A percentile compares a stretch with the other conserved stretches of the same genome.
Evolutionary conservation across 1,284 basidiomycete genomes (phyloP).

Genomic region (Ganoderma lucidum): DNA sequence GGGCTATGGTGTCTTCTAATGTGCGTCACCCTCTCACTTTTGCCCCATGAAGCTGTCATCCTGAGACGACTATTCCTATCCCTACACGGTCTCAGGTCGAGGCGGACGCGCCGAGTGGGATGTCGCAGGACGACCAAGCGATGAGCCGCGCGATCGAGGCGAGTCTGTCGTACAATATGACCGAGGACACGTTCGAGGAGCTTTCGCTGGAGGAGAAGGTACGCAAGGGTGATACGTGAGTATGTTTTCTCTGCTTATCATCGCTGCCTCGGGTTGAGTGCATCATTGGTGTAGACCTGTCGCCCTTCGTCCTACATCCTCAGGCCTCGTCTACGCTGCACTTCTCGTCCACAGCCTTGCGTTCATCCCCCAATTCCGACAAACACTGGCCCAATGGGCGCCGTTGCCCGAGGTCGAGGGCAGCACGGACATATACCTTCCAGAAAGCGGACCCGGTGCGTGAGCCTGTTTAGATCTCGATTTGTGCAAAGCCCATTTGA

Average conservation of each 20-base stretch:
- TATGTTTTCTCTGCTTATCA: slow-evolving; percentile 16
- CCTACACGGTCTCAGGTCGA: slow-evolving; percentile 36
- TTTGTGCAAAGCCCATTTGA: not conserved
- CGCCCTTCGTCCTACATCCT: slow-evolving; percentile 63
- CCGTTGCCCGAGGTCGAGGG: slow-evolving; percentile 38
- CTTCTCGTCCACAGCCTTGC: slow-evolving; percentile 70
- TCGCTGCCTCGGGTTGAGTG: slow-evolving; percentile 13
- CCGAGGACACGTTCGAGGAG: slow-evolving; percentile 45
- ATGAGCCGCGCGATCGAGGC: slow-evolving; percentile 73
- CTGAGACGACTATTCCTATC: not conserved
- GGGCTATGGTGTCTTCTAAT: slow-evolving; percentile 74
- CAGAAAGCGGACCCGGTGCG: slow-evolving; percentile 46
- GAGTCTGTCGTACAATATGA: slow-evolving; percentile 53
- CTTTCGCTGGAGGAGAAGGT: slow-evolving; percentile 57
- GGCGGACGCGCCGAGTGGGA: slow-evolving; percentile 44
- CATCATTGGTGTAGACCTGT: slow-evolving; percentile 57
- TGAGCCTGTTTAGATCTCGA: slow-evolving; percentile 24
- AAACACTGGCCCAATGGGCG: slow-evolving; percentile 56
- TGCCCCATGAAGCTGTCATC: slow-evolving; percentile 1
- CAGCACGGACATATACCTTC: slow-evolving; percentile 20
- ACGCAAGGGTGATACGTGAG: slow-evolving; percentile 67
- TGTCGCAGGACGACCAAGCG: slow-evolving; percentile 60
- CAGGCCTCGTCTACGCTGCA: slow-evolving; percentile 62
- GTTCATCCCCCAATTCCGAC: slow-evolving; percentile 71
- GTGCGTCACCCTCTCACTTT: slow-evolving; percentile 45